A percentile compares a stretch with the other conserved stretches of the same genome.
Conservation (phyloP, 768 basidiomycete species). For the Boletus huronensis region DNA sequence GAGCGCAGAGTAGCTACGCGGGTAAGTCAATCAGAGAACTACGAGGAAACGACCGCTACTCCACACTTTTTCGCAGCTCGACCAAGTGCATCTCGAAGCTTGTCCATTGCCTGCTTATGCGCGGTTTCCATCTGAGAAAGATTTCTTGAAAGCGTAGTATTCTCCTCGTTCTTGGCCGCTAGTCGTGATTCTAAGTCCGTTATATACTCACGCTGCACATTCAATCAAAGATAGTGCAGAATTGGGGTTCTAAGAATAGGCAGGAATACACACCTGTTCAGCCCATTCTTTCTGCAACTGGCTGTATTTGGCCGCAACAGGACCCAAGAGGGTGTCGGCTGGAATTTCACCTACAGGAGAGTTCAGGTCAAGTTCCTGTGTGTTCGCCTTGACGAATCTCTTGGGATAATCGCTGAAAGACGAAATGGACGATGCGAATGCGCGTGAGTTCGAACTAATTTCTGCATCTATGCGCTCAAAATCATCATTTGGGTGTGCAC, state of each 20-base stretch:
- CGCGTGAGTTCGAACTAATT: not conserved
- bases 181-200: constrained; percentile 20
- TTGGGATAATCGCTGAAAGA: constrained; percentile 10
- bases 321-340: constrained; percentile 1
- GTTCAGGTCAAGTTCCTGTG: constrained; percentile 5
- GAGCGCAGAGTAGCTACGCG: constrained; percentile 28
- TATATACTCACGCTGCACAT: constrained; percentile 18
- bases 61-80: constrained; percentile 21
- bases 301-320: not conserved
- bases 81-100: constrained; percentile 15
- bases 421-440: not conserved
- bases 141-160: constrained; percentile 7
- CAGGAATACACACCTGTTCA: constrained; percentile 8
- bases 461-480: constrained; percentile 17
- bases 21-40: not conserved
- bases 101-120: constrained; percentile 15
- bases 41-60: not conserved
- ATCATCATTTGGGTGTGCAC: not conserved
- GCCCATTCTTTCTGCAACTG: constrained; percentile 9
- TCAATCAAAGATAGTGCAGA: not conserved
- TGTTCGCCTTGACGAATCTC: not conserved
- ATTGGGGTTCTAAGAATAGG: not conserved
- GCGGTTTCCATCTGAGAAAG: constrained; percentile 12
- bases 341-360: not conserved
- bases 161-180: constrained; percentile 14